Percentiles rank a stretch among this genome's conserved stretches.
Evolutionary conservation across 192 early-diverging fungal species (phyloP).

Genomic region (Coemansia sp.): DNA sequence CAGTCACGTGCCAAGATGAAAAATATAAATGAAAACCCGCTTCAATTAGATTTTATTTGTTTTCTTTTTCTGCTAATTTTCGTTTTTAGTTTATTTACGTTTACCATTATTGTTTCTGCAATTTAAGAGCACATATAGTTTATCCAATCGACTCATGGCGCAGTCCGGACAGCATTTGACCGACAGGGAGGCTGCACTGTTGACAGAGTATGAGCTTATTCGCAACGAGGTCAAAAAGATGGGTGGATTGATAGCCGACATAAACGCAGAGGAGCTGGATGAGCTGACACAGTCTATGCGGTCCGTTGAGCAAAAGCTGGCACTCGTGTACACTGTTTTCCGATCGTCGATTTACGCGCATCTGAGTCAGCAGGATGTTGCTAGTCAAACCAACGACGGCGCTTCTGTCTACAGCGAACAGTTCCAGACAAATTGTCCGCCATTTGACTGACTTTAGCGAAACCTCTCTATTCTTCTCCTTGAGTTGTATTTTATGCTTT

Average conservation of each 20-base stretch:
- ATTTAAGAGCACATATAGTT: too few relatives aligned
- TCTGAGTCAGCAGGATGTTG: slow-evolving; percentile 43
- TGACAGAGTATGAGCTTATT: slow-evolving; percentile 54
- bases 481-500: slow-evolving; percentile 1
- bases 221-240: slow-evolving; percentile 54
- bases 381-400: slow-evolving; percentile 19
- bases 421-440: slow-evolving; percentile 55
- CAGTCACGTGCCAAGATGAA: too few relatives aligned
- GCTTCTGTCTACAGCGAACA: slow-evolving; percentile 36
- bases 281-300: slow-evolving; percentile 53
- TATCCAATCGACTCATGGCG: slow-evolving; percentile 11
- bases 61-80: too few relatives aligned
- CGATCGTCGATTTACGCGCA: slow-evolving; percentile 54
- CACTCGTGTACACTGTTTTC: slow-evolving; percentile 53
- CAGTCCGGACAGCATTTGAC: slow-evolving; percentile 45
- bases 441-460: slow-evolving; percentile 35
- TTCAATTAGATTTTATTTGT: too few relatives aligned
- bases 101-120: too few relatives aligned
- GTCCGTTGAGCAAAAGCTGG: slow-evolving; percentile 51
- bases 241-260: slow-evolving; percentile 46
- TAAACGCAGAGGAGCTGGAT: slow-evolving; percentile 52
- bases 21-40: too few relatives aligned
- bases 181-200: slow-evolving; percentile 45
- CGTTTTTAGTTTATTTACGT: too few relatives aligned
- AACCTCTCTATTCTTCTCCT: background rate